phyloP scores from a whole-genome alignment of 2,329 filamentous ascomycete species.

The Pyricularia pennisetigena region DNA sequence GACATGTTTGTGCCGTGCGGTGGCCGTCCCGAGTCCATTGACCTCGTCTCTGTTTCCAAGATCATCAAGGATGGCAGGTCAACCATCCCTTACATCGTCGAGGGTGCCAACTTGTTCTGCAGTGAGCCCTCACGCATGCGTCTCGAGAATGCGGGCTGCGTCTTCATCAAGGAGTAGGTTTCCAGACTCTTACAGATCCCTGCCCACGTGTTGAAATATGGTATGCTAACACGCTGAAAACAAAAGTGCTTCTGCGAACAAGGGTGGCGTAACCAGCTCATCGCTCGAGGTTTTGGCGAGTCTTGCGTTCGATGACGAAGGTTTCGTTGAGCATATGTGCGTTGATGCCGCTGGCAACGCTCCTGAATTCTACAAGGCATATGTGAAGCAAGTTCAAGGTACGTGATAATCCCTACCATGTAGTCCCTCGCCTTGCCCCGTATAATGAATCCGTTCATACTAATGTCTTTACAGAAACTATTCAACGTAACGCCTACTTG shows the following conservation, averaged over 20 bases:
- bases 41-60: conserved; percentile 76
- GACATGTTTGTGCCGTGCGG: conserved; percentile 94
- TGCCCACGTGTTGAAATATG: too few species aligned
- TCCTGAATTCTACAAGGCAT: conserved; percentile 85
- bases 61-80: conserved; percentile 86
- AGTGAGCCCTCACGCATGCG: conserved; percentile 96
- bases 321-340: conserved; percentile 93
- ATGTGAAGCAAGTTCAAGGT: conserved; percentile 84
- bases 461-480: conserved; percentile 23
- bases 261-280: conserved; percentile 86
- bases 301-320: conserved; percentile 82
- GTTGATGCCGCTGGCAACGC: conserved; percentile 60
- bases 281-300: conserved; percentile 93
- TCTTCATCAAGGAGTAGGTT: conserved; percentile 75
- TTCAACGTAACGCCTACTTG: conserved; percentile 80
- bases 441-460: background rate
- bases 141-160: conserved; percentile 87
- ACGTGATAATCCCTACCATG: conserved; percentile 27
- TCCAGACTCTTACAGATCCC: too few species aligned
- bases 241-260: conserved; percentile 55
- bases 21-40: conserved; percentile 92
- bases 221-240: too few species aligned
- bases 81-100: conserved; percentile 87
- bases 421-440: background rate
- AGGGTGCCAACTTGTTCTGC: conserved; percentile 93